Conservation (phyloP, 208 protist genomes). For the Willaertia magna region DNA sequence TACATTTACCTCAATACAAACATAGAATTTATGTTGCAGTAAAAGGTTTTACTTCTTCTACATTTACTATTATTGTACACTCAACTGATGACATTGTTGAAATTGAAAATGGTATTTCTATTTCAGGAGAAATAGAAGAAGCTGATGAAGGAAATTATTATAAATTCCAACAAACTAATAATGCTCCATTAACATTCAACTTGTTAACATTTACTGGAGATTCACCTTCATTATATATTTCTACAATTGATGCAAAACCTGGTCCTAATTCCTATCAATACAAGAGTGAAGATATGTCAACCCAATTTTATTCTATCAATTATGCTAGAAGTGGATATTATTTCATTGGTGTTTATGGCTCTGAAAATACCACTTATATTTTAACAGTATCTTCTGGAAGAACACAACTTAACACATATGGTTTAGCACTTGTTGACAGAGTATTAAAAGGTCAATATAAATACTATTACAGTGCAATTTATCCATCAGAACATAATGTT, state of each 20-base stretch:
- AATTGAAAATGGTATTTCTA: not conserved
- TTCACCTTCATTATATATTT: not conserved
- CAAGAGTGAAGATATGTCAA: too few species aligned
- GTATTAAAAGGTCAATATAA: not conserved
- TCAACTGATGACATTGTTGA: not conserved
- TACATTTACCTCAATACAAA: not conserved
- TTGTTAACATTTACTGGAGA: not conserved
- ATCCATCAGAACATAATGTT: not conserved
- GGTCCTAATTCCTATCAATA: not conserved
- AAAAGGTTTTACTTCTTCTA: not conserved
- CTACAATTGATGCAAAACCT: not conserved
- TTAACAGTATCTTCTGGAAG: not conserved
- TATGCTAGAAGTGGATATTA: not conserved
- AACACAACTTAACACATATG: not conserved
- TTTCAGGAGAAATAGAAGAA: not conserved
- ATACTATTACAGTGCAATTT: not conserved
- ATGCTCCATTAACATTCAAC: not conserved
- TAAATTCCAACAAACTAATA: not conserved
- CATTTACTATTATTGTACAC: not conserved
- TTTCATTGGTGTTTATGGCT: not conserved
- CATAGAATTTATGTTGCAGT: not conserved
- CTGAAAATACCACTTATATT: not conserved
- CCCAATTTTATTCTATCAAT: not conserved
- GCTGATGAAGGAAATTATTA: too few species aligned
- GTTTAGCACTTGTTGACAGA: not conserved